Base-by-base conservation (phyloP, 2,329 filamentous ascomycete species). In the Colletotrichum limetticola region DNA sequence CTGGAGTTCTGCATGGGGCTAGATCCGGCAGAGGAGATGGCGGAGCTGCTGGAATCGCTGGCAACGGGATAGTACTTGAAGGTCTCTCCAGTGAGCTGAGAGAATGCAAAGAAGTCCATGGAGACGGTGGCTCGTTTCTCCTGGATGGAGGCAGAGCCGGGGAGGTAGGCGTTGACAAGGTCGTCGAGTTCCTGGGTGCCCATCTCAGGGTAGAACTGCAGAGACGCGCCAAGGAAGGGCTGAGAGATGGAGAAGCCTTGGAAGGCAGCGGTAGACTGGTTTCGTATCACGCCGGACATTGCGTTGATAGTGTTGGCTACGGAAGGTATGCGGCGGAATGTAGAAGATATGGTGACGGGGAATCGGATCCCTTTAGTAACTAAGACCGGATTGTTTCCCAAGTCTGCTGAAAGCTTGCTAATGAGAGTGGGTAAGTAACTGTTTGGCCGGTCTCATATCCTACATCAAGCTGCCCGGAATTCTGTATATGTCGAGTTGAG, bases 141-240 rank as follows among this genome's bases (percentile, higher is more conserved):
- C 77, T 86, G 83, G 77, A 89, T 86, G 30, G 87, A 83, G 63
- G 83, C 85, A 62, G 86, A 78, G 62, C 89, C 88, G 59, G 87
- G 82, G 62, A 92, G 80, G 79, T 91, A 91, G 74, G 86, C 85
- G 79, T 90, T 83, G 77, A 92, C 86, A 79, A 92, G 82, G 66
- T 87, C 83, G 77, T 91, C 89, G 66, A 92, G 86, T 80, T 94
- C 87, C 82, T 88, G 77, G 74, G 88, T 85, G 79, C 91, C 84
- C 82, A 94, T 84, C 78, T 92, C 83, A 84, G 94, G 88, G 80
- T 91, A 82, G 87, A 94, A 91, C 82, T 94, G 85, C 69, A 92
- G 84, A 74, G 87, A 82, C 60, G 87, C 85, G 64, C 90, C 90
- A 67, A 90, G 83, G 61, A 84, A 80, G 56, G 89, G 85, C 83